Base-by-base conservation (phyloP, 2,329 filamentous ascomycete species). In the Diaporthe batatas region DNA sequence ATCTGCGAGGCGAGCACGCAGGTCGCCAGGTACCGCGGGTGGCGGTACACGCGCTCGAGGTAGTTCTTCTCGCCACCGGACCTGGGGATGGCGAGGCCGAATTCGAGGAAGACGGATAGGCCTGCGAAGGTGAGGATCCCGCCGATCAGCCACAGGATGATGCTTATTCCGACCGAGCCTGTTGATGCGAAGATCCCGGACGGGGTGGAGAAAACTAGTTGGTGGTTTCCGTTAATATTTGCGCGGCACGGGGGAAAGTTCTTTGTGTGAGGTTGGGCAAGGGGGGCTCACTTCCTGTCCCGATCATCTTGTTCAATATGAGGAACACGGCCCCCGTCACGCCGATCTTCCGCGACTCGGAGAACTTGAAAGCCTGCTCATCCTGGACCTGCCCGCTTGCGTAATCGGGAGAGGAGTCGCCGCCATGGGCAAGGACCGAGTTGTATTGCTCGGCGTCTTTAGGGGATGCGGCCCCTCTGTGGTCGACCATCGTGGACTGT, bases 41-140 rank as follows among this genome's bases (percentile, higher is more conserved):
- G 86, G 2, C 85, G 84, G 80, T 91, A 91, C 21, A 90, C 87
- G n/a, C 87, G 84, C 77, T 92, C 90, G 62, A 92, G 87, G 77
- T 92, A 92, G 79, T 91, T 90, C 83, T 92, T 92, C 75, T 91
- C 90, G 25, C 90, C 90, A 18, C 90, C 90, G 18, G 88, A 90
- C 47, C 87, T 84, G 2, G 90, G 90, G 47, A 91, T 90, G 5
- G 88, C 89, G 5, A 90, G 84, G 32, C 90, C 90, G 76, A 91
- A 91, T 77, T 91, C 90, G 64, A 92, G 85, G 78, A 88, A 91
- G 6, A 92, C 89, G 70, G 86, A 87, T 16, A 91, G 83, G 29
- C 90, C 90, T 75, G 84, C 86, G 76, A 89, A 89, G 3, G 90
- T 88, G 32, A 91, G 82, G 64, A 91, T 80, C 36, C 85, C 86